Evolutionary conservation across 306 rosid genomes (phyloP).

Genomic region (Dalbergia cultrata): DNA sequence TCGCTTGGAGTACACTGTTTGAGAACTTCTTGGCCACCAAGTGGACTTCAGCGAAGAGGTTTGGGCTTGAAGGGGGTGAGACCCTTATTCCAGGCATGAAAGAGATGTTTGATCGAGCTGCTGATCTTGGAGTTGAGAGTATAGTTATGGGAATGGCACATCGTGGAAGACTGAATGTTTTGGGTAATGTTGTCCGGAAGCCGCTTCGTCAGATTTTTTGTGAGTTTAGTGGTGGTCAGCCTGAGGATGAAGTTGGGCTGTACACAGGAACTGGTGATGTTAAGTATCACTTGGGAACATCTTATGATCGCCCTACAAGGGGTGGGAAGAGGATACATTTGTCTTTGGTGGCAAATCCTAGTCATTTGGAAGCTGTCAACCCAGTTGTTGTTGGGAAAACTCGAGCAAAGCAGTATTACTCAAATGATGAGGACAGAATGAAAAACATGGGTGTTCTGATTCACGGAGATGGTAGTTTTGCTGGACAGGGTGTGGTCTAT

Average conservation of each 20-base stretch:
- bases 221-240: constrained; percentile 85
- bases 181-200: constrained; percentile 93
- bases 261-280: constrained; percentile 98
- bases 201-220: constrained; percentile 92
- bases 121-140: constrained; percentile 98
- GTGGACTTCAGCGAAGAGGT: constrained; percentile 95
- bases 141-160: constrained; percentile 97
- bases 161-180: constrained; percentile 84
- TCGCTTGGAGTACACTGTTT: constrained; percentile 90
- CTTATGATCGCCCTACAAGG: constrained; percentile 93
- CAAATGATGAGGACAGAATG: constrained; percentile 75
- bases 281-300: constrained; percentile 93
- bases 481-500: constrained; percentile 98
- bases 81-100: constrained; percentile 97
- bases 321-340: constrained; percentile 88
- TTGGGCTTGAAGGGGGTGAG: constrained; percentile 96
- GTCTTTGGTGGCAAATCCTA: constrained; percentile 94
- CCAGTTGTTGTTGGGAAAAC: constrained; percentile 96
- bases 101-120: constrained; percentile 91
- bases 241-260: constrained; percentile 89
- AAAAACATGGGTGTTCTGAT: constrained; percentile 88
- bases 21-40: constrained; percentile 95
- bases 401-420: constrained; percentile 89
- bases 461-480: constrained; percentile 99
- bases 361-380: constrained; percentile 97